phyloP scores from a whole-genome alignment of 164 flowering plant species.

The Houttuynia cordata region DNA sequence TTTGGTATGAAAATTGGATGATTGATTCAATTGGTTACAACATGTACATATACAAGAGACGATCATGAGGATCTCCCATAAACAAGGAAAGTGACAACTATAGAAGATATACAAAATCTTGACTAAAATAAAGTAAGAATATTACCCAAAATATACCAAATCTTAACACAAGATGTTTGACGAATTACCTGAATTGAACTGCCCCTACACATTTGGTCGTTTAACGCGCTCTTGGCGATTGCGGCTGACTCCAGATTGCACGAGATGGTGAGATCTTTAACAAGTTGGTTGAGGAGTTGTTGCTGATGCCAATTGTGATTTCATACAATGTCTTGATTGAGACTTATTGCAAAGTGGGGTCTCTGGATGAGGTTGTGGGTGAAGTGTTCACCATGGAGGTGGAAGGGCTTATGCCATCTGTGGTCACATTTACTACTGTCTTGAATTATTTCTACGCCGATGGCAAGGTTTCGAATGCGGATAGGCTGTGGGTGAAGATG shows the following conservation, averaged over 20 bases:
- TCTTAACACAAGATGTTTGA: conserved; percentile 38
- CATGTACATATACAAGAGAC: too few species aligned
- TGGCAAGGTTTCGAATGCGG: conserved; percentile 23
- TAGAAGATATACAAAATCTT: too few species aligned
- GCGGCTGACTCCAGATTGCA: conserved; percentile 19
- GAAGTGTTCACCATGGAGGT: conserved; percentile 28
- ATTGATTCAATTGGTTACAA: too few species aligned
- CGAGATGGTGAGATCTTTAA: conserved; percentile 25
- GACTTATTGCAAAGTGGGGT: conserved; percentile 28
- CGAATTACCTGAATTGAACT: conserved; percentile 36
- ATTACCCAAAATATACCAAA: too few species aligned
- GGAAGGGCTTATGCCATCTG: conserved; percentile 25
- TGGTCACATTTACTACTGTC: conserved; percentile 33
- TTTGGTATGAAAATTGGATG: too few species aligned
- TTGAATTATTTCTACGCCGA: conserved; percentile 17
- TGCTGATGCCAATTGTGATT: conserved; percentile 19
- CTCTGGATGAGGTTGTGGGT: conserved; percentile 22
- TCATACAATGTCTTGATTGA: conserved; percentile 30
- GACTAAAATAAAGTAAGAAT: conserved; percentile 20
- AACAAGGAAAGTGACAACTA: too few species aligned
- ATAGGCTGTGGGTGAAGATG: conserved; percentile 30
- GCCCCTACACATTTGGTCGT: conserved; percentile 24
- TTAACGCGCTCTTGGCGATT: conserved; percentile 41
- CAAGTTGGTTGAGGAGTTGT: conserved; percentile 16
- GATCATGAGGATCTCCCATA: too few species aligned